Percentiles rank a stretch among this genome's conserved stretches.
phyloP scores from a whole-genome alignment of 2,329 filamentous ascomycete genomes.

The Botrytis byssoidea region DNA sequence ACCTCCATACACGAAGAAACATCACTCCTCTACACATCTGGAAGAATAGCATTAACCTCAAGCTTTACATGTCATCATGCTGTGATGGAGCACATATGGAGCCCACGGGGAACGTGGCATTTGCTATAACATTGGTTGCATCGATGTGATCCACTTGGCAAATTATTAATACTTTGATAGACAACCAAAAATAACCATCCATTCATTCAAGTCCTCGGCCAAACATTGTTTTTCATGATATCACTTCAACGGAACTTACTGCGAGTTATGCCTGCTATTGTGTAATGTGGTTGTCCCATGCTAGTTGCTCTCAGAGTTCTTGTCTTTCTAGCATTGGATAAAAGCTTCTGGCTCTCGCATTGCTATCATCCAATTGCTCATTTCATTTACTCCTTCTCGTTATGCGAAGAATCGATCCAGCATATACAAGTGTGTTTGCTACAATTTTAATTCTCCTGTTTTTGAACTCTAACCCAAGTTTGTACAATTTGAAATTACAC shows the following conservation, averaged over 20 bases:
- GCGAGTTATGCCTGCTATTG: background rate
- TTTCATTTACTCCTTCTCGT: background rate
- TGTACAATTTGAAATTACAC: background rate
- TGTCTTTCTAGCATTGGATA: background rate
- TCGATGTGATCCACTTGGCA: background rate
- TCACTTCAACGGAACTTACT: background rate
- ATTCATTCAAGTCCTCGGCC: background rate
- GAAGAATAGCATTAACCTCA: background rate
- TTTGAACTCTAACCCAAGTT: background rate
- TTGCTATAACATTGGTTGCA: background rate
- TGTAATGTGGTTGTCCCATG: background rate
- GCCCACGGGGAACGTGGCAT: slow-evolving; percentile 9
- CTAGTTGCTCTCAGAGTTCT: background rate
- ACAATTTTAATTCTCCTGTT: background rate
- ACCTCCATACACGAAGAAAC: background rate
- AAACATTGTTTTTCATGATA: too few relatives aligned
- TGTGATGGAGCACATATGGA: background rate
- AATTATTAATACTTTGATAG: background rate
- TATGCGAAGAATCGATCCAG: background rate
- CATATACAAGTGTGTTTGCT: background rate
- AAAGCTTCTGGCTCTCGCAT: background rate
- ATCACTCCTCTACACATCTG: background rate
- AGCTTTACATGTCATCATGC: slow-evolving; percentile 5
- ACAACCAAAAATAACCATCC: background rate
- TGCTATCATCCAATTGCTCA: background rate